Percentiles rank a stretch among this genome's conserved stretches.
Evolutionary conservation across 1,284 basidiomycete genomes (phyloP).

Genomic region (Taiwanofungus camphoratus): DNA sequence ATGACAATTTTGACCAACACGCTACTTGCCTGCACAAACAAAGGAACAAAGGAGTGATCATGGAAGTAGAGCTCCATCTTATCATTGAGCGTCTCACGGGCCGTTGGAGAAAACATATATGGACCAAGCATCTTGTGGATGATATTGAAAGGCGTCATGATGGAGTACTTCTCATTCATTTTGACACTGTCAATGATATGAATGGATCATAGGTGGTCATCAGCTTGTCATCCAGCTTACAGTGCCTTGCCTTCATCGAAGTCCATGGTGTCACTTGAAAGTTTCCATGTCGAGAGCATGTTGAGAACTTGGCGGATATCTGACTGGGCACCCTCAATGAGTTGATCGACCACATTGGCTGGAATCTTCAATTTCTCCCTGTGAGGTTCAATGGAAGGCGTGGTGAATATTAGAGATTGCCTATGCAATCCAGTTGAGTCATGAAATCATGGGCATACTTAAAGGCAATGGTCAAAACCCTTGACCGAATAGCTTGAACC

Average conservation of each 20-base stretch:
- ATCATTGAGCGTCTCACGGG: slow-evolving; percentile 78
- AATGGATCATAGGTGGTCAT: slow-evolving; percentile 5
- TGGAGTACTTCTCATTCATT: slow-evolving; percentile 88
- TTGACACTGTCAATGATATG: slow-evolving; percentile 50
- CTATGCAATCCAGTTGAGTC: slow-evolving; percentile 1
- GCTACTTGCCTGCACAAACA: slow-evolving; percentile 81
- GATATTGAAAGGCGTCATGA: slow-evolving; percentile 88
- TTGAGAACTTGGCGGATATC: slow-evolving; percentile 97
- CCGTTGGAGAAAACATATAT: slow-evolving; percentile 81
- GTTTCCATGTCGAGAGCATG: slow-evolving; percentile 96
- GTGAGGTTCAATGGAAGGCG: too few relatives aligned
- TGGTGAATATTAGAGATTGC: too few relatives aligned
- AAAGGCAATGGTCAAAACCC: slow-evolving; percentile 84
- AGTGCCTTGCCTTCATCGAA: slow-evolving; percentile 89
- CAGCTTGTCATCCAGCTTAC: slow-evolving; percentile 41
- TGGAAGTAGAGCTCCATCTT: slow-evolving; percentile 98
- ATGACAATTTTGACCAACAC: neutral
- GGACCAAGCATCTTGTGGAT: slow-evolving; percentile 84
- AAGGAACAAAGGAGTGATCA: slow-evolving; percentile 87
- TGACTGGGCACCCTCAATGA: slow-evolving; percentile 84
- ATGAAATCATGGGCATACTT: slow-evolving; percentile 48
- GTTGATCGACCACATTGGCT: slow-evolving; percentile 87
- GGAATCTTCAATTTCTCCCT: slow-evolving; percentile 93
- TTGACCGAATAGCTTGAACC: slow-evolving; percentile 69
- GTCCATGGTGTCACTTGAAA: slow-evolving; percentile 72